A percentile compares a stretch with the other conserved stretches of the same genome.
Conservation (phyloP, 768 basidiomycete genomes). For the Dentipellis sp. region DNA sequence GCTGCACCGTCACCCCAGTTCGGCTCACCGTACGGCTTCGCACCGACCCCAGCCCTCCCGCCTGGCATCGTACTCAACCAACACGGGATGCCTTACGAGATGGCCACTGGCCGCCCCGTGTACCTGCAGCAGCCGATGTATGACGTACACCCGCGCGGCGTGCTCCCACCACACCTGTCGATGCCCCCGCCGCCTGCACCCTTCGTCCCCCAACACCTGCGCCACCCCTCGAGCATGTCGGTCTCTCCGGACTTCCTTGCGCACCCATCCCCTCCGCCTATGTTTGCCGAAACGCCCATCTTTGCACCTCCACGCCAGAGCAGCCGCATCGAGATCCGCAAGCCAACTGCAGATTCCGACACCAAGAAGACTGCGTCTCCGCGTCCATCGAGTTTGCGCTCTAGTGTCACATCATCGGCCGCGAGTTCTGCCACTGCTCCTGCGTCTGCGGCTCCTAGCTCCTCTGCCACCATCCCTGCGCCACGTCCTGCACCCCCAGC, state of each 20-base stretch:
- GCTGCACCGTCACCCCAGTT: conserved; percentile 46
- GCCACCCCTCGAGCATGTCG: conserved; percentile 37
- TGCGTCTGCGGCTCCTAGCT: conserved; percentile 2
- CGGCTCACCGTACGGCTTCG: conserved; percentile 59
- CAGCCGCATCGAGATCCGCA: conserved; percentile 67
- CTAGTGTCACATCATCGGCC: conserved; percentile 18
- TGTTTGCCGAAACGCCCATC: conserved; percentile 50
- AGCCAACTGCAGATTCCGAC: conserved; percentile 32
- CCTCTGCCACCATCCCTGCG: background rate
- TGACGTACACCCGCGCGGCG: background rate
- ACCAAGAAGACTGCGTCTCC: conserved; percentile 18
- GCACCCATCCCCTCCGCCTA: conserved; percentile 49
- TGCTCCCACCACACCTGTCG: conserved; percentile 3
- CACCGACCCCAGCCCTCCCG: conserved; percentile 41
- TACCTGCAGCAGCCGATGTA: conserved; percentile 38
- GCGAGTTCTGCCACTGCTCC: conserved; percentile 5
- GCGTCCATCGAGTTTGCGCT: conserved; percentile 35
- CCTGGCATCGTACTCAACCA: conserved; percentile 65
- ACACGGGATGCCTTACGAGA: conserved; percentile 74
- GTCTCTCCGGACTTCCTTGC: conserved; percentile 57
- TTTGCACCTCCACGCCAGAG: conserved; percentile 68
- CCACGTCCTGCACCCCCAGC: conserved; percentile 1
- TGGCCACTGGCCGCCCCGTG: conserved; percentile 75
- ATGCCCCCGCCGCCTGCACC: conserved; percentile 47
- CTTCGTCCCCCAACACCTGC: conserved; percentile 56